These are phyloP conservation scores for Colletotrichum agaves DNA, from an alignment of 2,329 filamentous ascomycete species.

Conservation along the genomic window DNA sequence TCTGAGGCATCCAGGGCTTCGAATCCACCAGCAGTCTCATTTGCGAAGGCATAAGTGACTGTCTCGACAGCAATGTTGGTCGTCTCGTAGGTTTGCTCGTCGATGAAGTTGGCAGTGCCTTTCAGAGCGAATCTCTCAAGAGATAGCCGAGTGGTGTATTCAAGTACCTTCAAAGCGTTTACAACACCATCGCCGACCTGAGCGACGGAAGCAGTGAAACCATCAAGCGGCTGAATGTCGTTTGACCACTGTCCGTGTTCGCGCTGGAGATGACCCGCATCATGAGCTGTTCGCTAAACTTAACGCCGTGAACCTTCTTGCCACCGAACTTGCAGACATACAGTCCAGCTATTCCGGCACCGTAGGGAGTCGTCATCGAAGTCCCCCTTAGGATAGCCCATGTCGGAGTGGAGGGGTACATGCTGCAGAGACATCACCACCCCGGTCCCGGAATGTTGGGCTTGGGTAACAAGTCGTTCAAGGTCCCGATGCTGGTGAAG, in stretches of 20 bases:
- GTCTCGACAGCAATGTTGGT: constrained; percentile 49
- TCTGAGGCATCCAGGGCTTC: constrained; percentile 9
- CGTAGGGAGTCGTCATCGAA: constrained; percentile 58
- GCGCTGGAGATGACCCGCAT: constrained; percentile 47
- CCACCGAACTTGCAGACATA: constrained; percentile 52
- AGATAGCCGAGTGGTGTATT: constrained; percentile 49
- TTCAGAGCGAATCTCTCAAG: constrained; percentile 55
- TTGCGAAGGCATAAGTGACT: constrained; percentile 46
- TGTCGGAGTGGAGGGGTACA: constrained; percentile 42
- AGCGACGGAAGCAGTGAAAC: constrained; percentile 46
- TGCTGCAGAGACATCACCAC: constrained; percentile 53
- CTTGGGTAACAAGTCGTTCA: constrained; percentile 52
- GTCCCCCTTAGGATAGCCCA: constrained; percentile 54
- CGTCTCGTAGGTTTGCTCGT: constrained; percentile 42
- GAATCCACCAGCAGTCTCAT: neutral
- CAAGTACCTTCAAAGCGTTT: constrained; percentile 53
- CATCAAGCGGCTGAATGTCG: constrained; percentile 23
- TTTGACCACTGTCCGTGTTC: constrained; percentile 44
- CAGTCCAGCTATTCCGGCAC: constrained; percentile 51
- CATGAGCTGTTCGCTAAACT: constrained; percentile 46
- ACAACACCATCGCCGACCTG: constrained; percentile 54
- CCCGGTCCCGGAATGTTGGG: constrained; percentile 52
- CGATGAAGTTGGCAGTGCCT: constrained; percentile 53
- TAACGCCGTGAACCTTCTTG: constrained; percentile 44
- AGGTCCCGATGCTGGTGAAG: constrained; percentile 53